Percentiles rank a stretch among this genome's conserved stretches.
phyloP scores from a whole-genome alignment of 2,329 filamentous ascomycete genomes.

The Dactylellina drechsleri region DNA sequence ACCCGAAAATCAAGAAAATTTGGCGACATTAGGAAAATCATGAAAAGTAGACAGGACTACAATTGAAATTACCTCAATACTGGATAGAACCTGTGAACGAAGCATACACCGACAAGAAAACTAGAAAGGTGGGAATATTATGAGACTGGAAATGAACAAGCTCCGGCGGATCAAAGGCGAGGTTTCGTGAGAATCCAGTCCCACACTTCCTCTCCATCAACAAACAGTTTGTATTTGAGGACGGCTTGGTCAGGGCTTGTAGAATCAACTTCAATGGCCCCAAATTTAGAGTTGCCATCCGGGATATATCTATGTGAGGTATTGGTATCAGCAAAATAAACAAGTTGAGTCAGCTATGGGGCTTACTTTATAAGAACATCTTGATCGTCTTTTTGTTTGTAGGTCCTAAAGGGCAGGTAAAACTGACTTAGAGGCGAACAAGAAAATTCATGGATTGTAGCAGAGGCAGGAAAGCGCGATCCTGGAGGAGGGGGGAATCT shows the following conservation, averaged over 20 bases:
- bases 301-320: slow-evolving; percentile 73
- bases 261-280: slow-evolving; percentile 79
- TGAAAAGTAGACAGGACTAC: too few relatives aligned
- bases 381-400: slow-evolving; percentile 80
- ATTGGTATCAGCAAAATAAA: slow-evolving; percentile 49
- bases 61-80: too few relatives aligned
- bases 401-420: slow-evolving; percentile 84
- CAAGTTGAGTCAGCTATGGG: too few relatives aligned
- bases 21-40: too few relatives aligned
- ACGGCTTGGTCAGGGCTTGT: slow-evolving; percentile 74
- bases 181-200: slow-evolving; percentile 70
- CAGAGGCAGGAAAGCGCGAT: slow-evolving; percentile 71
- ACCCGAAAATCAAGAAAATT: too few relatives aligned
- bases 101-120: too few relatives aligned
- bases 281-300: slow-evolving; percentile 88
- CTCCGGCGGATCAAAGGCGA: slow-evolving; percentile 6
- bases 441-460: slow-evolving; percentile 87
- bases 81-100: too few relatives aligned
- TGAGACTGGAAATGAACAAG: not conserved
- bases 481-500: slow-evolving; percentile 70
- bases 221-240: slow-evolving; percentile 81
- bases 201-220: slow-evolving; percentile 76
- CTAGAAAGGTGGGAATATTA: too few relatives aligned
- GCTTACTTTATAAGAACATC: slow-evolving; percentile 86
- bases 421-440: slow-evolving; percentile 94